Evolutionary conservation across 192 early-diverging fungal species (phyloP).

Genomic region (Entomortierella lignicola): DNA sequence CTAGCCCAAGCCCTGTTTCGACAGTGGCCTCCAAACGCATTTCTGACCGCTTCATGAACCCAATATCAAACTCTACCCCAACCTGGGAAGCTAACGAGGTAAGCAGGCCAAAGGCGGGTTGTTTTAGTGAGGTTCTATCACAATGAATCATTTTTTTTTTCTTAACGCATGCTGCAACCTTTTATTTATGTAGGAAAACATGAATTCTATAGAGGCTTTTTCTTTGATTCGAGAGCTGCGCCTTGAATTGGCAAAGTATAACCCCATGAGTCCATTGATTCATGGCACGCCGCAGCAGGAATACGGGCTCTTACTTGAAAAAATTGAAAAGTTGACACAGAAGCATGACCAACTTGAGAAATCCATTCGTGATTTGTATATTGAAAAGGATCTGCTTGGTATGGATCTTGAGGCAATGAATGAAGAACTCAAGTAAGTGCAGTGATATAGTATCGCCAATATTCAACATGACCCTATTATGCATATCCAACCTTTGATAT

Average conservation of each 20-base stretch:
- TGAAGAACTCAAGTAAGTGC: conserved; percentile 50
- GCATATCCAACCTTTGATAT: background rate
- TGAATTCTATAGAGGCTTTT: conserved; percentile 19
- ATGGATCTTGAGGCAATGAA: conserved; percentile 52
- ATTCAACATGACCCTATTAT: background rate
- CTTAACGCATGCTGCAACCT: background rate
- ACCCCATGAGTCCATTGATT: conserved; percentile 41
- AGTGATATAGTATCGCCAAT: too few relatives aligned
- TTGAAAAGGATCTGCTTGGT: conserved; percentile 48
- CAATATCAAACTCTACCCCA: conserved; percentile 6
- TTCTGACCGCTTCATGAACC: conserved; percentile 5
- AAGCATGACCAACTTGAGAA: conserved; percentile 42
- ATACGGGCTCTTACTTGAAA: conserved; percentile 19
- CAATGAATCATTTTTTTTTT: too few relatives aligned
- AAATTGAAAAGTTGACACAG: conserved; percentile 26
- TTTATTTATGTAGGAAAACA: conserved; percentile 13
- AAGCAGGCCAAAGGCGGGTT: conserved; percentile 10
- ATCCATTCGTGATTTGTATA: conserved; percentile 39
- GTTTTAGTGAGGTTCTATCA: too few relatives aligned
- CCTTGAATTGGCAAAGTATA: conserved; percentile 40
- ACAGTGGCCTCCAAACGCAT: background rate
- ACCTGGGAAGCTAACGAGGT: conserved; percentile 9
- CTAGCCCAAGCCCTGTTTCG: background rate
- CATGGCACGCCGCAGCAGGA: conserved; percentile 39
- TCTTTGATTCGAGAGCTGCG: conserved; percentile 33